Evolutionary conservation across 176 grass and related monocot species (phyloP).

Genomic region (Aegilops speltoides): DNA sequence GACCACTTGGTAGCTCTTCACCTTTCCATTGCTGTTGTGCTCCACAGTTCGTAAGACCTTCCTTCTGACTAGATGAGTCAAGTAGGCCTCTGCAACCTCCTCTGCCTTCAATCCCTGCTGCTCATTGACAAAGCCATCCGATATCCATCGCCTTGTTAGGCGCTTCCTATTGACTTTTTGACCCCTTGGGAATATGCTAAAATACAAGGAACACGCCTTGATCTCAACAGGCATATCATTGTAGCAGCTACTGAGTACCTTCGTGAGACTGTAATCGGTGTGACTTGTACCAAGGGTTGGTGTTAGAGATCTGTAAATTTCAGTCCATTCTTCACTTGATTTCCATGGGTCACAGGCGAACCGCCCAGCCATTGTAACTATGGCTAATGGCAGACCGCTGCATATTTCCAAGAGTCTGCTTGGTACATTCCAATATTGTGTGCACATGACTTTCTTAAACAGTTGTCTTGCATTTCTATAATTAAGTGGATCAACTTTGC

Average conservation of each 20-base stretch:
- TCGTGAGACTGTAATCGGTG: fast-evolving
- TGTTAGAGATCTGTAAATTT: no score
- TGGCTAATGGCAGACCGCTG: no score
- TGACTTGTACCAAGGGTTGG: no score
- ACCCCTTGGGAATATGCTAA: not conserved
- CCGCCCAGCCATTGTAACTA: no score
- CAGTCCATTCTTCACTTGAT: no score
- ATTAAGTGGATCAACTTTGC: no score
- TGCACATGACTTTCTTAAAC: no score
- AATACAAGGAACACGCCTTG: not conserved
- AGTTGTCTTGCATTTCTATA: no score
- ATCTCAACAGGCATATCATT: not conserved
- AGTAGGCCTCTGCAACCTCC: not conserved
- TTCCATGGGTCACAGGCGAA: no score
- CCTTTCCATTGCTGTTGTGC: not conserved
- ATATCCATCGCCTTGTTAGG: not conserved
- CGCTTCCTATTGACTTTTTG: not conserved
- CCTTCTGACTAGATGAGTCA: not conserved
- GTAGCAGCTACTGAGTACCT: not conserved
- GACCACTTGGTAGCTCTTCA: not conserved
- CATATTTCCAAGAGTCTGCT: no score
- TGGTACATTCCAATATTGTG: no score
- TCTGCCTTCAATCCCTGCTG: not conserved
- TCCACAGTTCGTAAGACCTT: not conserved
- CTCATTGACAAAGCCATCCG: not conserved